Evolutionary conservation across 2,329 filamentous ascomycete species (phyloP).

Genomic region (Botryotinia narcissicola): DNA sequence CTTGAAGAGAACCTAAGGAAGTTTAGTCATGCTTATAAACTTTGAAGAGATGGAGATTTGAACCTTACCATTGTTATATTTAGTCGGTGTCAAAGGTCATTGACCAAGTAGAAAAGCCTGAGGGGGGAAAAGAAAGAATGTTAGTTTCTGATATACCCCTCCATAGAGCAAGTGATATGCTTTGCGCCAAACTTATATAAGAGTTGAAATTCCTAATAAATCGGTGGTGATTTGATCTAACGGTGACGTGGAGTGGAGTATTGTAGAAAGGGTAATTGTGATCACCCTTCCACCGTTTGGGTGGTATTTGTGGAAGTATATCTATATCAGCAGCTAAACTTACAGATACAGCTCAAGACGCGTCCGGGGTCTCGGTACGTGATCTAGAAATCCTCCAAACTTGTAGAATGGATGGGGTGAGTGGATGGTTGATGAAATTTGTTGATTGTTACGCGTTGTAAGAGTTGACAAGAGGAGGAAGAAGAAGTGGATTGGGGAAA

Average conservation of each 20-base stretch:
- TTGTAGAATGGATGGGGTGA: constrained; percentile 37
- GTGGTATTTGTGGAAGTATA: constrained; percentile 16
- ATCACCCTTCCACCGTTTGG: constrained; percentile 1
- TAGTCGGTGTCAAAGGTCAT: constrained; percentile 22
- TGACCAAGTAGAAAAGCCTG: constrained; percentile 28
- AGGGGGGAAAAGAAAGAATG: constrained; percentile 21
- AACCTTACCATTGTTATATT: constrained; percentile 33
- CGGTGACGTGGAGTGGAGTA: constrained; percentile 15
- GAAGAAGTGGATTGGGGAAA: constrained; percentile 35
- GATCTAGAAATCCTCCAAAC: constrained; percentile 32
- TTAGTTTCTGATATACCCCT: constrained; percentile 32
- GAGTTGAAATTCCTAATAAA: constrained; percentile 17
- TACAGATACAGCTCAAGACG: constrained; percentile 35
- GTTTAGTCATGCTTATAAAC: constrained; percentile 21
- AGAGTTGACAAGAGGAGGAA: constrained; percentile 39
- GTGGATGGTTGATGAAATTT: constrained; percentile 30
- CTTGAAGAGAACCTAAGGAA: constrained; percentile 81
- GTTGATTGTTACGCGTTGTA: constrained; percentile 30
- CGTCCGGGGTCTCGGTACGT: constrained; percentile 30
- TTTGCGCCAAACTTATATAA: constrained; percentile 20
- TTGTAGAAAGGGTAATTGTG: not conserved
- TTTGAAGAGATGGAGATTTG: not conserved
- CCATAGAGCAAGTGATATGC: constrained; percentile 13
- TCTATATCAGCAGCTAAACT: constrained; percentile 27
- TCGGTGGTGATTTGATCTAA: constrained; percentile 22